Percentiles rank a stretch among this genome's conserved stretches.
These are phyloP conservation scores for Chytriomyces sp. DNA, from an alignment of 192 early-diverging fungal genomes.

Conservation along the genomic window DNA sequence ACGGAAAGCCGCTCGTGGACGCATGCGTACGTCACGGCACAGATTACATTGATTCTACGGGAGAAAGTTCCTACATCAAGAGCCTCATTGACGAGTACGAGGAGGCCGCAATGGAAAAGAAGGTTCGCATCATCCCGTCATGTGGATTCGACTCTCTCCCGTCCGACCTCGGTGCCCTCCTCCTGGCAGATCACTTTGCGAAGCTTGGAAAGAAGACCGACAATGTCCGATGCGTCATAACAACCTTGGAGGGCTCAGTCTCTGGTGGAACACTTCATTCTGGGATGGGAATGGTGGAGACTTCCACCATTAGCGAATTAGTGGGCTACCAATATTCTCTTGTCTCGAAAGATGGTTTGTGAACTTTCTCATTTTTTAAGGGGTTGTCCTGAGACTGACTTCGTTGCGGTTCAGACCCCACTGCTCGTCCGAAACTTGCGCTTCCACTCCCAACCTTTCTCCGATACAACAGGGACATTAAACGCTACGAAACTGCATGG, in stretches of 20 bases:
- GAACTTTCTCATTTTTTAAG: too few species aligned
- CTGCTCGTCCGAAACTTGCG: too few species aligned
- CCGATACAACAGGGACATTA: constrained; percentile 56
- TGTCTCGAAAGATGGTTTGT: too few species aligned
- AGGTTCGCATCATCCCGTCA: constrained; percentile 70
- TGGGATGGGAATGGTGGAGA: neutral
- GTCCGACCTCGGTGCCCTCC: constrained; percentile 73
- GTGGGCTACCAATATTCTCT: neutral
- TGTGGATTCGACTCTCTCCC: constrained; percentile 93
- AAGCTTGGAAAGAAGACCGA: constrained; percentile 36
- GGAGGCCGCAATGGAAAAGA: constrained; percentile 62
- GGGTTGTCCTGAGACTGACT: too few species aligned
- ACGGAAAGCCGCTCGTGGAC: constrained; percentile 72
- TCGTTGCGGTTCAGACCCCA: too few species aligned
- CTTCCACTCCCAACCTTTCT: constrained; percentile 23
- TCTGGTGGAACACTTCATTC: constrained; percentile 72
- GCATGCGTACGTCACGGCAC: constrained; percentile 66
- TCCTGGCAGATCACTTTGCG: constrained; percentile 47
- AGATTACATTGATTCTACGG: constrained; percentile 88
- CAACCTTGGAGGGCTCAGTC: constrained; percentile 48
- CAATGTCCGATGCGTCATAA: constrained; percentile 18
- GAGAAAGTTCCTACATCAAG: constrained; percentile 69
- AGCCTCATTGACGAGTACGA: constrained; percentile 68
- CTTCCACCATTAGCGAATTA: neutral
- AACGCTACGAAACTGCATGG: constrained; percentile 63